Evolutionary conservation across 305 asterid species (phyloP).

Genomic region (Euphrasia arctica): DNA sequence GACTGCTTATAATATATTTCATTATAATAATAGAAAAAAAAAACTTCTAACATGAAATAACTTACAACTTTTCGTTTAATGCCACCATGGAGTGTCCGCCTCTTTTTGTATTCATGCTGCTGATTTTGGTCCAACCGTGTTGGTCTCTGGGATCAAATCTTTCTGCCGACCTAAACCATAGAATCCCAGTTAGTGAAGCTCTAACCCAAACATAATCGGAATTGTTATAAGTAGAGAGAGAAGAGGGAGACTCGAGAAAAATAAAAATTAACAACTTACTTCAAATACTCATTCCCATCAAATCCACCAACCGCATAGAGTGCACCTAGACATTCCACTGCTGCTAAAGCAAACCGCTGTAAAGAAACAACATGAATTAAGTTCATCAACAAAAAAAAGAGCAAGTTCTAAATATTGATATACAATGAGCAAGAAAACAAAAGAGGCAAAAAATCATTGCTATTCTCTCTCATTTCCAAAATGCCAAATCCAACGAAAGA

Average conservation of each 20-base stretch:
- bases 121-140: conserved; percentile 61
- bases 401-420: not conserved
- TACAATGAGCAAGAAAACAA: not conserved
- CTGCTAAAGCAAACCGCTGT: conserved; percentile 63
- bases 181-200: conserved; percentile 20
- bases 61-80: conserved; percentile 67
- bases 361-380: conserved; percentile 4
- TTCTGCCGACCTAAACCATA: conserved; percentile 66
- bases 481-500: not conserved
- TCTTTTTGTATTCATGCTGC: conserved; percentile 54
- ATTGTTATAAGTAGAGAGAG: not conserved
- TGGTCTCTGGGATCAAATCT: conserved; percentile 86
- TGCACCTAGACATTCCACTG: conserved; percentile 57
- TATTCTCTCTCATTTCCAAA: no score
- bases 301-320: conserved; percentile 73
- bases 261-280: conserved; percentile 37
- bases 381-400: not conserved
- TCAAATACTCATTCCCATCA: conserved; percentile 49
- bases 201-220: not conserved
- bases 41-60: conserved; percentile 6
- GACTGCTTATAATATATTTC: not conserved
- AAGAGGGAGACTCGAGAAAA: not conserved
- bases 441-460: not conserved
- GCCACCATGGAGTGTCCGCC: conserved; percentile 65
- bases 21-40: not conserved